Conservation (phyloP, 108 stramenopile species). For the Schizochytrium sp. region DNA sequence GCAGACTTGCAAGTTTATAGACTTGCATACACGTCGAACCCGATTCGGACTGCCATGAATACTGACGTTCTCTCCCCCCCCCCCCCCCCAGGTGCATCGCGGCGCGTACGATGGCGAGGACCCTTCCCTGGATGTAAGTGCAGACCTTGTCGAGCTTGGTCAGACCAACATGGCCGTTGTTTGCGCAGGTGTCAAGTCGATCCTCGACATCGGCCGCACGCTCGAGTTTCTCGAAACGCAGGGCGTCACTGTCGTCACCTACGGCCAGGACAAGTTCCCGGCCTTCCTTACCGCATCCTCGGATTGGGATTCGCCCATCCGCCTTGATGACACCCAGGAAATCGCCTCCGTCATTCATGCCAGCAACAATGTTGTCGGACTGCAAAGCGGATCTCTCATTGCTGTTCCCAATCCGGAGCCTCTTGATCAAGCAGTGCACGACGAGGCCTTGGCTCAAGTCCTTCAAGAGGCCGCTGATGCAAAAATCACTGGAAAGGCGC, state of each 20-base stretch:
- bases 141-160: conserved; percentile 83
- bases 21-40: no score
- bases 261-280: conserved; percentile 75
- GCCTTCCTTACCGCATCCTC: conserved; percentile 77
- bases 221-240: conserved; percentile 93
- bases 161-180: conserved; percentile 83
- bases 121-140: conserved; percentile 50
- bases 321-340: background rate
- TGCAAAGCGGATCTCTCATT: conserved; percentile 73
- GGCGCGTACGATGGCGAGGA: background rate
- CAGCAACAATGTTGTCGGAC: conserved; percentile 41
- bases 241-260: conserved; percentile 72
- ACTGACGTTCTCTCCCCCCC: no score
- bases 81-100: background rate
- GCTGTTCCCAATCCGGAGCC: conserved; percentile 88
- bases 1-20: no score
- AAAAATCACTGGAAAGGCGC: conserved; percentile 61
- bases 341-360: conserved; percentile 63
- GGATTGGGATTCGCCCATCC: background rate
- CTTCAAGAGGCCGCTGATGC: conserved; percentile 48
- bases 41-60: no score
- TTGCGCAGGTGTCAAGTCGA: conserved; percentile 91
- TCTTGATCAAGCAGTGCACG: conserved; percentile 62
- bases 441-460: conserved; percentile 69
- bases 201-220: conserved; percentile 82